Evolutionary conservation across 345 rosid species (phyloP).

Genomic region (Lepidium aucheri): DNA sequence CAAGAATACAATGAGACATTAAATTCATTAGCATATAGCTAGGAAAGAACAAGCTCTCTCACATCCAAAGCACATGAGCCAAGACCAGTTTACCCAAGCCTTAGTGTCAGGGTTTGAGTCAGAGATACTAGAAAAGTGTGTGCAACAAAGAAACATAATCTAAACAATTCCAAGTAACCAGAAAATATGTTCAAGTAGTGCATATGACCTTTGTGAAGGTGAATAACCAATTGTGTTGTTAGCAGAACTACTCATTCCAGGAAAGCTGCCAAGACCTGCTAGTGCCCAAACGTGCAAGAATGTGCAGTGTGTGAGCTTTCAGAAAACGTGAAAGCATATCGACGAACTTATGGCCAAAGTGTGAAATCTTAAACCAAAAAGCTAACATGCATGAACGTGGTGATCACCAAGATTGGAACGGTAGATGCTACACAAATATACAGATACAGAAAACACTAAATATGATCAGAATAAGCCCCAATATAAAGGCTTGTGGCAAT

Average conservation of each 20-base stretch:
- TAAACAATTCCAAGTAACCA: slow-evolving; percentile 30
- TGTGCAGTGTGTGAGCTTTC: slow-evolving; percentile 89
- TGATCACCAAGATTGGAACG: background rate
- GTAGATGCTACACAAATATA: background rate
- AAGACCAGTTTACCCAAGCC: slow-evolving; percentile 31
- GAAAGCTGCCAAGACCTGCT: slow-evolving; percentile 96
- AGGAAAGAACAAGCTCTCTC: slow-evolving; percentile 20
- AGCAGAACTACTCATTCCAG: slow-evolving; percentile 90
- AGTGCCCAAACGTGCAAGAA: slow-evolving; percentile 92
- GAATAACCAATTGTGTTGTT: slow-evolving; percentile 83
- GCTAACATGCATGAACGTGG: background rate
- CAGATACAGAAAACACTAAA: slow-evolving; percentile 6
- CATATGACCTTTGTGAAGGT: slow-evolving; percentile 93
- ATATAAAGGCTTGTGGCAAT: slow-evolving; percentile 3
- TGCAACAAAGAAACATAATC: slow-evolving; percentile 30
- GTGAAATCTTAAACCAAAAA: slow-evolving; percentile 19
- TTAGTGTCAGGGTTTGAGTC: background rate
- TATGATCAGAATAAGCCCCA: background rate
- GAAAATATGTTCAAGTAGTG: slow-evolving; percentile 68
- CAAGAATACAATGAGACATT: slow-evolving; percentile 9
- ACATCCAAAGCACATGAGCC: slow-evolving; percentile 26
- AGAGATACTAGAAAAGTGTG: slow-evolving; percentile 19
- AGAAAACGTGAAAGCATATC: slow-evolving; percentile 44
- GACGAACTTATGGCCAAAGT: slow-evolving; percentile 34
- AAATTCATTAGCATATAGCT: background rate